Percentiles rank a stretch among this genome's conserved stretches.
phyloP scores from a whole-genome alignment of 1,284 basidiomycete species.

The Ustilago trichophora region DNA sequence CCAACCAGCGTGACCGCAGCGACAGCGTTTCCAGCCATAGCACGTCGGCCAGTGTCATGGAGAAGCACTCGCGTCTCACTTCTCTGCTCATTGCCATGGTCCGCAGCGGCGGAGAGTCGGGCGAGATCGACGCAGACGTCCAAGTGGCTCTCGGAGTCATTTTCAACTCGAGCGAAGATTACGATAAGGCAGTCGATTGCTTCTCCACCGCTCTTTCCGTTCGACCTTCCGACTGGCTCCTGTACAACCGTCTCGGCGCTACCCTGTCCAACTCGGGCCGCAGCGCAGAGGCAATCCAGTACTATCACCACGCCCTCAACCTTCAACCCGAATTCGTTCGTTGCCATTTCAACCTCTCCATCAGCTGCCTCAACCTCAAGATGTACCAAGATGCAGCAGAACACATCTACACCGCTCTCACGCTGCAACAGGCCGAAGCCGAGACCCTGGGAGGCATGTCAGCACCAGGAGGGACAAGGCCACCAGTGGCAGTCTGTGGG shows the following conservation, averaged over 20 bases:
- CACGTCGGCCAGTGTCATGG: conserved; percentile 16
- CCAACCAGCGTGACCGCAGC: conserved; percentile 17
- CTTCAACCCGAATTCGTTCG: conserved; percentile 93
- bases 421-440: conserved; percentile 55
- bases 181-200: conserved; percentile 90
- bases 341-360: conserved; percentile 63
- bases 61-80: conserved; percentile 63
- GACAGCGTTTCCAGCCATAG: conserved; percentile 31
- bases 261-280: conserved; percentile 88
- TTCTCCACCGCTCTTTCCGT: conserved; percentile 87
- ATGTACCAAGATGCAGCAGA: conserved; percentile 64
- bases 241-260: conserved; percentile 95
- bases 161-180: conserved; percentile 89
- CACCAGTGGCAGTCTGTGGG: conserved; percentile 58
- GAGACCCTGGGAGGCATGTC: conserved; percentile 24
- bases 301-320: conserved; percentile 88
- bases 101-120: conserved; percentile 34
- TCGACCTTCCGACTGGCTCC: conserved; percentile 89
- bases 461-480: conserved; percentile 6
- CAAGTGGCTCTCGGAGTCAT: conserved; percentile 94
- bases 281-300: conserved; percentile 83
- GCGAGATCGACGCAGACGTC: conserved; percentile 78
- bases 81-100: conserved; percentile 67
- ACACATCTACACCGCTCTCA: conserved; percentile 63
- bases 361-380: conserved; percentile 63